Conservation (phyloP, 192 early-diverging fungal genomes). For the Backusella tuberculispora region DNA sequence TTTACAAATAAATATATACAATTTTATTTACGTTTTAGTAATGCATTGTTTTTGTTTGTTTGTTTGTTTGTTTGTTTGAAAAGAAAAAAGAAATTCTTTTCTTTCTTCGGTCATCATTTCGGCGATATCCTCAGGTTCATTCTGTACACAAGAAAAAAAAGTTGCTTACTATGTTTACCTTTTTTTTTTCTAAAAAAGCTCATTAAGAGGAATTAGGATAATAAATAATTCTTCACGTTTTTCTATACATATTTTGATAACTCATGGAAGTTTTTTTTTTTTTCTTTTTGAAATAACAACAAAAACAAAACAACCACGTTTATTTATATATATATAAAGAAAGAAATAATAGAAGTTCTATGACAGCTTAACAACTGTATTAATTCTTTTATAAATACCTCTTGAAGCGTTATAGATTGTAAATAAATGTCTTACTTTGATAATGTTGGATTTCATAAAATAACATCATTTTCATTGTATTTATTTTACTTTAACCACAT, state of each 20-base stretch:
- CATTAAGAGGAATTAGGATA: background rate
- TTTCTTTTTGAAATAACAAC: background rate
- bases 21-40: slow-evolving; percentile 12
- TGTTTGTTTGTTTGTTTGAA: slow-evolving; percentile 15
- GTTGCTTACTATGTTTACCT: background rate
- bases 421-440: background rate
- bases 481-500: background rate
- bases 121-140: background rate
- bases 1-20: slow-evolving; percentile 5
- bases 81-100: slow-evolving; percentile 8
- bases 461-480: background rate
- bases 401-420: background rate
- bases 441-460: background rate
- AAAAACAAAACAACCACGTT: background rate
- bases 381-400: background rate
- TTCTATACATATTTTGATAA: background rate
- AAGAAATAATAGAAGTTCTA: background rate
- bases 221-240: background rate
- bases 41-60: slow-evolving; percentile 8
- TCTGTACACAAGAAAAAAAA: background rate
- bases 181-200: background rate
- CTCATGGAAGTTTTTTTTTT: background rate
- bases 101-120: background rate
- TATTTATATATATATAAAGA: background rate
- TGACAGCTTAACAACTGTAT: background rate